These are phyloP conservation scores for Smittium mucronatum DNA, from an alignment of 371 early-diverging fungal species.

Conservation along the genomic window DNA sequence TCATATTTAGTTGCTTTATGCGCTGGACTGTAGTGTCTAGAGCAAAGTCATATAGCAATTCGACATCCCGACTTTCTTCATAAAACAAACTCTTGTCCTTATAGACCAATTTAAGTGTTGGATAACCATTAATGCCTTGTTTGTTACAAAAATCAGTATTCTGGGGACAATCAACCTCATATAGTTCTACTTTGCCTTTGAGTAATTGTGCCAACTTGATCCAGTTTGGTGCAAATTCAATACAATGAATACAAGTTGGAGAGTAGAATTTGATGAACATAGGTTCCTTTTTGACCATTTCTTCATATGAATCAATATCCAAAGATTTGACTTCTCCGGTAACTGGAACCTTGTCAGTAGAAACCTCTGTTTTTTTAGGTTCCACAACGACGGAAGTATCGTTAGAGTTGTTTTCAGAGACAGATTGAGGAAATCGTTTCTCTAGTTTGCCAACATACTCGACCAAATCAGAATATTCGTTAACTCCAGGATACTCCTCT, in stretches of 20 bases:
- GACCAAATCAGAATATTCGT: conserved; percentile 21
- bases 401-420: neutral
- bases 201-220: conserved; percentile 46
- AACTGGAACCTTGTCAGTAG: neutral
- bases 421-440: conserved; percentile 12
- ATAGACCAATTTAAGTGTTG: conserved; percentile 60
- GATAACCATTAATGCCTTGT: conserved; percentile 59
- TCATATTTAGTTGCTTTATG: neutral
- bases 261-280: conserved; percentile 71
- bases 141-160: conserved; percentile 40
- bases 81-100: neutral
- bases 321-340: conserved; percentile 33
- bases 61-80: neutral
- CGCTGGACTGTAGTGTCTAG: neutral
- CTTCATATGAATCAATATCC: conserved; percentile 30
- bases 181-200: conserved; percentile 60
- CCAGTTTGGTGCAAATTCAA: conserved; percentile 66
- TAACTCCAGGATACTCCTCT: conserved; percentile 30
- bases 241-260: conserved; percentile 82
- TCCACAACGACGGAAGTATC: neutral
- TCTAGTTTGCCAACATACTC: conserved; percentile 19
- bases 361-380: neutral
- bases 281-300: conserved; percentile 23
- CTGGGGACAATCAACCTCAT: conserved; percentile 65
- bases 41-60: neutral